These are phyloP conservation scores for Ganoderma multipileum DNA, from an alignment of 1,284 basidiomycete species.

Conservation along the genomic window DNA sequence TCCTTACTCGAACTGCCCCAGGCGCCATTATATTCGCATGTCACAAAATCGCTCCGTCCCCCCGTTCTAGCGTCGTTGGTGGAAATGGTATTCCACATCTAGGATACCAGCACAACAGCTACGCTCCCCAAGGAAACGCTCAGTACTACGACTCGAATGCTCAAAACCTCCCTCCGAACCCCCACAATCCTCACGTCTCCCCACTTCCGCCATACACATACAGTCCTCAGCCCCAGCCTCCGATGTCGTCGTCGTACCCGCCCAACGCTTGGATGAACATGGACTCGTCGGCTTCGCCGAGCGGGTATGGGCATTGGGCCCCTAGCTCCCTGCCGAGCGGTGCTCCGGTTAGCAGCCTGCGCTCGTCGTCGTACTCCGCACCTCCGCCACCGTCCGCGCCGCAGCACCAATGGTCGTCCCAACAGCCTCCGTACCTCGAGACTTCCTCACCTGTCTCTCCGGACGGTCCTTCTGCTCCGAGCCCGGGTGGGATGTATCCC, in stretches of 20 bases:
- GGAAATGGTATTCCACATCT: slow-evolving; percentile 33
- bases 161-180: slow-evolving; percentile 52
- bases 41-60: slow-evolving; percentile 68
- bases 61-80: slow-evolving; percentile 46
- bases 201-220: slow-evolving; percentile 40
- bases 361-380: slow-evolving; percentile 53
- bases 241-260: slow-evolving; percentile 50
- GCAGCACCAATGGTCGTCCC: slow-evolving; percentile 40
- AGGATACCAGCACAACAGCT: slow-evolving; percentile 35
- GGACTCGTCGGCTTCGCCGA: slow-evolving; percentile 43
- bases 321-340: slow-evolving; percentile 42
- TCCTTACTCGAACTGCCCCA: slow-evolving; percentile 41
- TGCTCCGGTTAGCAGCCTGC: slow-evolving; percentile 52
- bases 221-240: slow-evolving; percentile 48
- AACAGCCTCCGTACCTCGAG: slow-evolving; percentile 38
- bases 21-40: slow-evolving; percentile 85
- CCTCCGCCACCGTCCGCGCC: slow-evolving; percentile 38
- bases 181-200: slow-evolving; percentile 46
- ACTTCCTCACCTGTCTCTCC: slow-evolving; percentile 28
- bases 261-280: slow-evolving; percentile 54
- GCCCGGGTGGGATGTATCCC: slow-evolving; percentile 30
- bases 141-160: slow-evolving; percentile 54
- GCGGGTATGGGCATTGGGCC: slow-evolving; percentile 48
- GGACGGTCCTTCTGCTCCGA: slow-evolving; percentile 31
- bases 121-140: slow-evolving; percentile 43